phyloP scores from a whole-genome alignment of 139 green algal species.

The Diplosphaera chodatii region DNA sequence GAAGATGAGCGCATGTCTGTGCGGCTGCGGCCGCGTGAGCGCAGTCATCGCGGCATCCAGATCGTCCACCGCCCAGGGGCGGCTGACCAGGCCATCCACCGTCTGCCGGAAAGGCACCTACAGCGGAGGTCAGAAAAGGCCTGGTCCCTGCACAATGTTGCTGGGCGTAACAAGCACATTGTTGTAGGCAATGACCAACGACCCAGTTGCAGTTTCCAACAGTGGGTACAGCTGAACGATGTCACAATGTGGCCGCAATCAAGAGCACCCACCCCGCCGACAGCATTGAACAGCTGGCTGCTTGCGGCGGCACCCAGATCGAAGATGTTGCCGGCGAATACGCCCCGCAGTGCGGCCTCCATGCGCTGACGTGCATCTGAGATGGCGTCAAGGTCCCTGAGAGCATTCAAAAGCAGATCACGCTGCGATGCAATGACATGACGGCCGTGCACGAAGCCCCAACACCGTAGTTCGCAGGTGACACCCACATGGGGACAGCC shows the following conservation, averaged over 20 bases:
- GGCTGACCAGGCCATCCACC: conserved; percentile 39
- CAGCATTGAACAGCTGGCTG: conserved; percentile 32
- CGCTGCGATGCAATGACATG: too few relatives aligned
- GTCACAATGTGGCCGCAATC: not conserved
- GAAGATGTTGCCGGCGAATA: conserved; percentile 85
- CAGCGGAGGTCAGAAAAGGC: not conserved
- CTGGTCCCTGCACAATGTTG: not conserved
- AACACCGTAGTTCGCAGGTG: not conserved
- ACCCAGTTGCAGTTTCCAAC: not conserved
- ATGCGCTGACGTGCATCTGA: conserved; percentile 25
- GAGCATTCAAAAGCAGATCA: too few relatives aligned
- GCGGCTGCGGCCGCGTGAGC: conserved; percentile 20
- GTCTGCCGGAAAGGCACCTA: conserved; percentile 45
- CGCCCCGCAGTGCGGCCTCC: conserved; percentile 44
- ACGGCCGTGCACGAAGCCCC: too few relatives aligned
- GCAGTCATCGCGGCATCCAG: conserved; percentile 51
- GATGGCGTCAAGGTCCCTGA: conserved; percentile 28
- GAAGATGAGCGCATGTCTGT: conserved; percentile 75
- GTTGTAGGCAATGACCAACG: too few relatives aligned
- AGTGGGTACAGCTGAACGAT: not conserved
- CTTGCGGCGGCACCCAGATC: conserved; percentile 70
- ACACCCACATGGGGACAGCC: too few relatives aligned
- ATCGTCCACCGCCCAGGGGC: conserved; percentile 82
- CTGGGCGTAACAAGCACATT: too few relatives aligned
- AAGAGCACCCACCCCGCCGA: not conserved